Evolutionary conservation across 345 rosid genomes (phyloP).

Genomic region (Moricandia arvensis): DNA sequence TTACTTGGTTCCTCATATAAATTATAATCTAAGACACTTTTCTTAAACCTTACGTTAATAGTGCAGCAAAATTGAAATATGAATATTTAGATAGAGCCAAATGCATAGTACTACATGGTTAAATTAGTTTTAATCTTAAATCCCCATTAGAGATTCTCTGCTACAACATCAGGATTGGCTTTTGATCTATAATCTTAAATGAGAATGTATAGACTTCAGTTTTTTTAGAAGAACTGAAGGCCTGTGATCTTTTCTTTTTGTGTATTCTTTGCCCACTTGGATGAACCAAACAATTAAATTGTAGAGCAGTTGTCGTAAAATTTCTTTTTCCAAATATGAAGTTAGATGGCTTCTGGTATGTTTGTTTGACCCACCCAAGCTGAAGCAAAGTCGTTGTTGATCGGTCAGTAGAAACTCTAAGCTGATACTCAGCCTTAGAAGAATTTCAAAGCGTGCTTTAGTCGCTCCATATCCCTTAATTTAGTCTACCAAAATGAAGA

Average conservation of each 20-base stretch:
- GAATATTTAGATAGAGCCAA: too few relatives aligned
- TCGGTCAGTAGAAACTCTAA: constrained; percentile 81
- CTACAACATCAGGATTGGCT: too few relatives aligned
- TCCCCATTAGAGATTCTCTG: too few relatives aligned
- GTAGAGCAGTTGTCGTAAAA: background rate
- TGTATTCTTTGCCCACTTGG: background rate
- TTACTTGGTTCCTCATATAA: too few relatives aligned
- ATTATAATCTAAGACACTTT: too few relatives aligned
- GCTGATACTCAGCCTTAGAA: constrained; percentile 94
- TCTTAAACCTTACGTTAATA: too few relatives aligned
- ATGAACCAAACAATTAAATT: background rate
- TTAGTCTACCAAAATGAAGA: constrained; percentile 46
- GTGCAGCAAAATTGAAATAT: too few relatives aligned
- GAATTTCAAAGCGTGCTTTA: constrained; percentile 92
- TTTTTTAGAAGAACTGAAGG: background rate
- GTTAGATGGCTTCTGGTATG: background rate
- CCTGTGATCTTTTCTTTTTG: background rate
- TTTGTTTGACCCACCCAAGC: constrained; percentile 57
- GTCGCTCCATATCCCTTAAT: constrained; percentile 75
- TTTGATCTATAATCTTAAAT: too few relatives aligned
- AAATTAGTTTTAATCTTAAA: too few relatives aligned
- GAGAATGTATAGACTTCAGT: background rate
- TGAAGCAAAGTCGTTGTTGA: constrained; percentile 86
- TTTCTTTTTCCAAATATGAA: background rate
- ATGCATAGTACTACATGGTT: too few relatives aligned